Evolutionary conservation across 1,139 yeast genomes (phyloP), one percentile per base, ranked within the genome.

Genomic region (Debaryomycetaceae sp.): DNA sequence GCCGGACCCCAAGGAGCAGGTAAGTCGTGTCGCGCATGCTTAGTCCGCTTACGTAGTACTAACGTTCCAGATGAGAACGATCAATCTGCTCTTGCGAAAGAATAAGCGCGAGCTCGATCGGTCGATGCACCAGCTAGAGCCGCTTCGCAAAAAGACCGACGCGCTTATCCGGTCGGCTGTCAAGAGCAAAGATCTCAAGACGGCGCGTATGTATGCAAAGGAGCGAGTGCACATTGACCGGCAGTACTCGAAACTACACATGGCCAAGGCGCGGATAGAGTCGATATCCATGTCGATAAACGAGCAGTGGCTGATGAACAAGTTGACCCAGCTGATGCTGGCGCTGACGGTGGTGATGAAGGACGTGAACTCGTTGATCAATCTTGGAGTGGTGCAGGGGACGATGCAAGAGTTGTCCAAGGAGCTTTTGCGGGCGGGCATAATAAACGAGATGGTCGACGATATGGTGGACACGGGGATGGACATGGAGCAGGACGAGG

Each of bases 381-480:
- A 66, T 38, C 51, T 92, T 34, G 97, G 97, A 0, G 90, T 81
- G 38, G 61, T 92, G 29, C 76, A 76, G 49, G 76, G 73, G 13
- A 79, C 95, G 1, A 86, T 90, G 85, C 80, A 79, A 47, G 93
- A 79, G 41, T 58, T 92, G 36, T 81, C 90, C 37, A 78, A 73
- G 47, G 98, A 92, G 52, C 66, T 92, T 47, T 77, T 82, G 73
- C 82, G 80, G 50, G 76, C 95, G 3, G 98, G 98, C 0, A 72
- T 92, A 28, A 86, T 92, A 36, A 86, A 82, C 42, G 98, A 92
- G 49, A 90, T 92, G 97, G 77, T 87, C 53, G 86, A 82, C 33
- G 98, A 92, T 47, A 76, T 85, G 44, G 62, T 90, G 34, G 97
- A 87, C 37, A 57, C 69, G 31, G 73, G 68, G 30, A 85, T 55